These are phyloP conservation scores for Cytospora piceae DNA, from an alignment of 2,329 filamentous ascomycete species.

Conservation along the genomic window DNA sequence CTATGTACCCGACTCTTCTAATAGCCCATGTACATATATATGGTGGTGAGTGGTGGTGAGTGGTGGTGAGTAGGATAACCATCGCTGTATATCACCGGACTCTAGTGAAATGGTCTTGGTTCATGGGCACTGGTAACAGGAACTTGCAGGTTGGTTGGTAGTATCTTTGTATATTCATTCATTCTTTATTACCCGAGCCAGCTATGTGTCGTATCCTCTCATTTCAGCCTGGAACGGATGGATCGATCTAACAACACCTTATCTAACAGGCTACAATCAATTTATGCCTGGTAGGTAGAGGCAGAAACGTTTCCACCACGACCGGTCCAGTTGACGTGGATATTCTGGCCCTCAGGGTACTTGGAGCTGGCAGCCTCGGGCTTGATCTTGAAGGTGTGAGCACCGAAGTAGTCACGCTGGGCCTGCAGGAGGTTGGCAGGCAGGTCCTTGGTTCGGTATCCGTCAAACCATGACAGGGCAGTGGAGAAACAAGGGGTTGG, in stretches of 20 bases:
- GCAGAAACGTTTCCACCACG: slow-evolving; percentile 96
- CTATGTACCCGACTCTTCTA: not conserved
- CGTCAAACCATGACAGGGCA: slow-evolving; percentile 97
- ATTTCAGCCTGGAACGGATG: slow-evolving; percentile 17
- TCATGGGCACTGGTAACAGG: not conserved
- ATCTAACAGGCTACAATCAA: slow-evolving; percentile 22
- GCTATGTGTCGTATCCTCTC: slow-evolving; percentile 21
- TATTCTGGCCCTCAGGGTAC: slow-evolving; percentile 84
- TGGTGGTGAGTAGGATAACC: not conserved
- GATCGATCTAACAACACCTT: slow-evolving; percentile 23
- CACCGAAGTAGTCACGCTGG: slow-evolving; percentile 99
- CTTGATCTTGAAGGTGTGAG: slow-evolving; percentile 89
- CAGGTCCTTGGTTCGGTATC: slow-evolving; percentile 95
- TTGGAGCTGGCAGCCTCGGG: slow-evolving; percentile 75
- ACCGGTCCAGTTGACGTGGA: slow-evolving; percentile 99
- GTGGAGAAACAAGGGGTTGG: slow-evolving; percentile 96
- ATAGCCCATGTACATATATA: not conserved
- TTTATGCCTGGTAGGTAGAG: slow-evolving; percentile 96
- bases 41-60: not conserved
- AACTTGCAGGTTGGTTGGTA: not conserved
- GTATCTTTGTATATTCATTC: slow-evolving; percentile 26
- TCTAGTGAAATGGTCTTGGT: not conserved
- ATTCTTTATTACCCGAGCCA: slow-evolving; percentile 21
- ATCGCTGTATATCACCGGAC: not conserved
- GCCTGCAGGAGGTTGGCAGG: slow-evolving; percentile 98